phyloP scores from a whole-genome alignment of 306 rosid species.

The Citrullus mucosospermus region DNA sequence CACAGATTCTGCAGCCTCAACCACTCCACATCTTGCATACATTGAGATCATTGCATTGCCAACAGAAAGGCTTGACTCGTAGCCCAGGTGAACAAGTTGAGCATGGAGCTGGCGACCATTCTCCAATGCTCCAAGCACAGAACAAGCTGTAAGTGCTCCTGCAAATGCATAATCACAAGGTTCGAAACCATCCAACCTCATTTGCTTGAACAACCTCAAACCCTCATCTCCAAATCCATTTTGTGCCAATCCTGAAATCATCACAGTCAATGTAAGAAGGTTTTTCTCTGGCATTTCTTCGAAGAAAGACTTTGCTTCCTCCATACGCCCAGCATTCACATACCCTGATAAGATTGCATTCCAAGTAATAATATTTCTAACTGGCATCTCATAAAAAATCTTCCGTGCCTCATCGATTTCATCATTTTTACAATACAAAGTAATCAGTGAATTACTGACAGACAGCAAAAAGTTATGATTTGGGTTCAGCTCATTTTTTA shows the following conservation, averaged over 20 bases:
- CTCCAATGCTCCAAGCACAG: slow-evolving; percentile 1
- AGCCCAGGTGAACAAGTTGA: neutral
- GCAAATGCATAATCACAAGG: slow-evolving; percentile 3
- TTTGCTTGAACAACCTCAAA: slow-evolving; percentile 10
- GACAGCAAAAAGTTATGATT: neutral
- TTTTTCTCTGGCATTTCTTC: neutral
- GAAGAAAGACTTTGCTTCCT: slow-evolving; percentile 13
- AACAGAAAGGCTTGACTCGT: neutral
- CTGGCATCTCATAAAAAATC: neutral
- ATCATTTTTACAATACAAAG: slow-evolving; percentile 8
- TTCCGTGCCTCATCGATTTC: neutral
- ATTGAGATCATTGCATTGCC: slow-evolving; percentile 17
- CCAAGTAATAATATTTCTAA: slow-evolving; percentile 4
- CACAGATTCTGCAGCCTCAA: slow-evolving; percentile 13
- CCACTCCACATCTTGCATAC: slow-evolving; percentile 15
- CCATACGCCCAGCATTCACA: slow-evolving; percentile 3
- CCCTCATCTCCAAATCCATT: slow-evolving; percentile 13
- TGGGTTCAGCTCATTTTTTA: neutral
- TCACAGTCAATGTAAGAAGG: slow-evolving; percentile 3
- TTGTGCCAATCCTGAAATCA: slow-evolving; percentile 16
- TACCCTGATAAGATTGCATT: slow-evolving; percentile 11
- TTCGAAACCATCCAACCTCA: slow-evolving; percentile 10
- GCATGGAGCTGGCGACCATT: slow-evolving; percentile 1
- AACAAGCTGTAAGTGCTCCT: neutral
- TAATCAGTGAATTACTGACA: neutral